Conservation (phyloP, 495 filamentous ascomycete species). For the Aspergillus bertholletiae region DNA sequence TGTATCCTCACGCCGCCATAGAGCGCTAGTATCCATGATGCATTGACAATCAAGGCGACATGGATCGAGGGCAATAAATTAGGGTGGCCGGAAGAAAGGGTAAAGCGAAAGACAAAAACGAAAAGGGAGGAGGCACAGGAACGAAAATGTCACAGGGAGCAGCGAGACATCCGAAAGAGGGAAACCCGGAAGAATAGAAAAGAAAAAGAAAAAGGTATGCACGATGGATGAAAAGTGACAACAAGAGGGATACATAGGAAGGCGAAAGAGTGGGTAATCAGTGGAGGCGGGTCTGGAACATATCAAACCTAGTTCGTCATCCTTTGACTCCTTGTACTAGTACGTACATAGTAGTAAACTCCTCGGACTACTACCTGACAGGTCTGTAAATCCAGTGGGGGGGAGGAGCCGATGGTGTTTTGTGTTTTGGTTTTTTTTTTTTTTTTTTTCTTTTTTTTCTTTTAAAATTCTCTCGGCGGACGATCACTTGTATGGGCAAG, state of each 20-base stretch:
- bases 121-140: conserved; percentile 8
- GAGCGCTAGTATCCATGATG: conserved; percentile 30
- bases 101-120: conserved; percentile 6
- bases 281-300: conserved; percentile 16
- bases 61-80: conserved; percentile 11
- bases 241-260: conserved; percentile 13
- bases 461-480: neutral
- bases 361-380: no score
- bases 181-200: conserved; percentile 10
- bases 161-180: neutral
- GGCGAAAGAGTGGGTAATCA: conserved; percentile 20
- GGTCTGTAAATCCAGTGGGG: no score
- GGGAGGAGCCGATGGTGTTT: no score
- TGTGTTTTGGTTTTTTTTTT: neutral
- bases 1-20: conserved; percentile 20
- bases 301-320: conserved; percentile 3
- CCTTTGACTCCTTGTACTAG: no score
- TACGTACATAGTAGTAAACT: no score
- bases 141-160: neutral
- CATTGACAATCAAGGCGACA: conserved; percentile 20
- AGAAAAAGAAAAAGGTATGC: conserved; percentile 1
- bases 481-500: neutral
- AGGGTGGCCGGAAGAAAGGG: conserved; percentile 9
- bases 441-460: neutral
- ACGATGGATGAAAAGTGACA: conserved; percentile 1